phyloP scores from a whole-genome alignment of 148 eudicot species.

The Nyssa sinensis region DNA sequence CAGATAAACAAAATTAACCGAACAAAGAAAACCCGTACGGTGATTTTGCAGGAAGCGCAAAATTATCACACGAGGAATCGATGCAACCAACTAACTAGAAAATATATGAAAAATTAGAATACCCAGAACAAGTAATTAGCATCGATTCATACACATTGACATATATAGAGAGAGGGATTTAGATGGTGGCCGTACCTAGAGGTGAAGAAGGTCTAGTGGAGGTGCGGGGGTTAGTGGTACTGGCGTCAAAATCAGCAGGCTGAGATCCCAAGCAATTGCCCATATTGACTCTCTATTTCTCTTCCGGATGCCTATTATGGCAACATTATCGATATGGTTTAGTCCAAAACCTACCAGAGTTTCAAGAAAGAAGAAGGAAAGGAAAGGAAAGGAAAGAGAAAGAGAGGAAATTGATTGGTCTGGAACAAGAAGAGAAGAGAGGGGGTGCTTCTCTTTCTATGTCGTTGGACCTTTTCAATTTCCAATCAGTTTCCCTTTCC shows the following conservation, averaged over 20 bases:
- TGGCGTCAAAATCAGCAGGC: slow-evolving; percentile 15
- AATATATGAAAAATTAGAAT: too few relatives aligned
- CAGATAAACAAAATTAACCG: background rate
- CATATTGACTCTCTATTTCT: slow-evolving; percentile 22
- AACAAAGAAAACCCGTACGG: background rate
- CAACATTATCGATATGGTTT: background rate
- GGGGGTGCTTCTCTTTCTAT: background rate
- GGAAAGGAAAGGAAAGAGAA: background rate
- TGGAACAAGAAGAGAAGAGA: background rate
- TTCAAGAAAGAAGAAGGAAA: background rate
- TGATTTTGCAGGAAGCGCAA: background rate
- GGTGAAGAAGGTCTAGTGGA: slow-evolving; percentile 17
- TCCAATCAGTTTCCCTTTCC: too few relatives aligned
- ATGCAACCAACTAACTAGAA: too few relatives aligned
- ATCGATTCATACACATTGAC: background rate
- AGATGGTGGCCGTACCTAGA: slow-evolving; percentile 17
- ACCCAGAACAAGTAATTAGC: slow-evolving; percentile 2
- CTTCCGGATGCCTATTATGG: too few relatives aligned
- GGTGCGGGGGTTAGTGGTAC: slow-evolving; percentile 17
- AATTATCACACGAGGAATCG: background rate
- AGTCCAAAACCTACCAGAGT: background rate
- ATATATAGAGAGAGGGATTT: background rate
- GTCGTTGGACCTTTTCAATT: background rate
- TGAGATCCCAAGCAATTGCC: slow-evolving; percentile 42
- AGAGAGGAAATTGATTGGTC: background rate